phyloP scores from a whole-genome alignment of 2,329 filamentous ascomycete genomes.

The Thermomyces lanuginosus region DNA sequence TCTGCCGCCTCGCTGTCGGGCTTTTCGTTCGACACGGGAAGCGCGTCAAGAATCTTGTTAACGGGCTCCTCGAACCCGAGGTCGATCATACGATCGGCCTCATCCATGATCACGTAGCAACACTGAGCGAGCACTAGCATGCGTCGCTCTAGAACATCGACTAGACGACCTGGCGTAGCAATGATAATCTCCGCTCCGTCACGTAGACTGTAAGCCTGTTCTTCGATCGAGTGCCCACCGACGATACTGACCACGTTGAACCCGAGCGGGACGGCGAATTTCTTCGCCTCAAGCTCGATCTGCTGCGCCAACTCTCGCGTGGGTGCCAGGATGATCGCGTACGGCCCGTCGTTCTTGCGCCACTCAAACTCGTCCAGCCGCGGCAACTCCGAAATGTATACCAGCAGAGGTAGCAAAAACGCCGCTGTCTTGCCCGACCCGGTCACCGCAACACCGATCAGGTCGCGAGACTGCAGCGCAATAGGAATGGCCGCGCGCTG shows the following conservation, averaged over 20 bases:
- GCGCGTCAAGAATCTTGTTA: slow-evolving; percentile 89
- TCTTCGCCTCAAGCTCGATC: slow-evolving; percentile 83
- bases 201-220: slow-evolving; percentile 76
- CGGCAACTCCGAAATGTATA: slow-evolving; percentile 85
- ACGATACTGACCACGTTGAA: slow-evolving; percentile 95
- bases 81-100: slow-evolving; percentile 98
- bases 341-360: slow-evolving; percentile 88
- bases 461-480: slow-evolving; percentile 74
- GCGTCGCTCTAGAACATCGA: slow-evolving; percentile 89
- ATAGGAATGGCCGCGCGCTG: slow-evolving; percentile 93
- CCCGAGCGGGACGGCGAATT: slow-evolving; percentile 77
- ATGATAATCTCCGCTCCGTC: slow-evolving; percentile 96
- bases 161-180: slow-evolving; percentile 89
- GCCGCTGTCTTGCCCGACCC: slow-evolving; percentile 97
- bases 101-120: slow-evolving; percentile 98
- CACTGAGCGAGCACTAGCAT: slow-evolving; percentile 88
- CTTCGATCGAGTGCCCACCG: slow-evolving; percentile 89
- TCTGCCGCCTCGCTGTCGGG: slow-evolving; percentile 88
- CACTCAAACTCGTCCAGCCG: slow-evolving; percentile 63
- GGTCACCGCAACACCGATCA: slow-evolving; percentile 96
- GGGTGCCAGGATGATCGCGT: slow-evolving; percentile 89
- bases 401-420: slow-evolving; percentile 77
- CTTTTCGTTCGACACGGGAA: slow-evolving; percentile 87
- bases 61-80: slow-evolving; percentile 94
- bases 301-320: slow-evolving; percentile 96